These are phyloP conservation scores for Cercospora beticola DNA, from an alignment of 2,329 filamentous ascomycete genomes.

Conservation along the genomic window DNA sequence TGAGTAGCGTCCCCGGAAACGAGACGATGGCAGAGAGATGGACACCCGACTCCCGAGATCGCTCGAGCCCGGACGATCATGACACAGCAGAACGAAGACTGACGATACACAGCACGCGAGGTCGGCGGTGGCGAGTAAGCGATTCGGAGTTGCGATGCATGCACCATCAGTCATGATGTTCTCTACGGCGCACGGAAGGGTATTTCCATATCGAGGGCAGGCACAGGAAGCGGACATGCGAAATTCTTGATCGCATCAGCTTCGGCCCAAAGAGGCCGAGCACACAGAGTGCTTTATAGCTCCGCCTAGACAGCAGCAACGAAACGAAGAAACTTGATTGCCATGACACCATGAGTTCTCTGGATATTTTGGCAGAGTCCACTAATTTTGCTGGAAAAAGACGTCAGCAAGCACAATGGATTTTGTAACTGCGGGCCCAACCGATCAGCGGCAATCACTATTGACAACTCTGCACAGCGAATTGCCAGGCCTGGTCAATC, in stretches of 20 bases:
- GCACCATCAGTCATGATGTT: slow-evolving; percentile 13
- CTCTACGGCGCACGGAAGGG: slow-evolving; percentile 19
- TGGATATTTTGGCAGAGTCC: not conserved
- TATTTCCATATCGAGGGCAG: slow-evolving; percentile 9
- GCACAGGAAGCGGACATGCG: slow-evolving; percentile 18
- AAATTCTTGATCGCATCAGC: slow-evolving; percentile 9
- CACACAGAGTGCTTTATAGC: slow-evolving; percentile 19
- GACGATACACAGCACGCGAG: slow-evolving; percentile 17
- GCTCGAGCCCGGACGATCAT: not conserved
- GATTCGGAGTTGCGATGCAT: slow-evolving; percentile 14
- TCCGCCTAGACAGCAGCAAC: slow-evolving; percentile 23
- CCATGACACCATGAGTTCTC: slow-evolving; percentile 4
- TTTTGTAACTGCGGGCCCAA: not conserved
- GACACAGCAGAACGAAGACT: slow-evolving; percentile 1
- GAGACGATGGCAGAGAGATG: not conserved
- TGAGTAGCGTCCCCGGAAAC: slow-evolving; percentile 47
- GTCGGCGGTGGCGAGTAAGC: slow-evolving; percentile 21
- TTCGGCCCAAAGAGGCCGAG: slow-evolving; percentile 15
- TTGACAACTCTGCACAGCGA: not conserved
- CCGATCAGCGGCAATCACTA: not conserved
- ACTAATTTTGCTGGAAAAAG: not conserved
- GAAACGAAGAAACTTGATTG: slow-evolving; percentile 23
- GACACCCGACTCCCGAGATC: not conserved
- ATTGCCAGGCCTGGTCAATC: not conserved
- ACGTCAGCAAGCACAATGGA: not conserved